A percentile compares a stretch with the other conserved stretches of the same genome.
These are phyloP conservation scores for Gnomoniopsis sp. DNA, from an alignment of 2,329 filamentous ascomycete genomes.

Conservation along the genomic window DNA sequence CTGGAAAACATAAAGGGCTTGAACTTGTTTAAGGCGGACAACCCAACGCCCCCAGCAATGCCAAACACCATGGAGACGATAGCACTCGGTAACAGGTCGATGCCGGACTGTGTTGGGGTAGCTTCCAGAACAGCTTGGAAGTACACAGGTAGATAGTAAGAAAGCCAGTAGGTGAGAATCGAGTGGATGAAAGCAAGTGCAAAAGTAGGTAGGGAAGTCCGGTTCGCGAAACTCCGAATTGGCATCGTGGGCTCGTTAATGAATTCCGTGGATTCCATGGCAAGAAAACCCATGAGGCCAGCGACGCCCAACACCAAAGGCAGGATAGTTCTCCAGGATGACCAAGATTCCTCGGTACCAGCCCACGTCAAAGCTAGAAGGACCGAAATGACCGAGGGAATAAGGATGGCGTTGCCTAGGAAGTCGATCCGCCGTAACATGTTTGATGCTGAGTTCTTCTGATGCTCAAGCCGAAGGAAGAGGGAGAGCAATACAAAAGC, in stretches of 20 bases:
- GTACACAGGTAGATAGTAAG: constrained; percentile 2
- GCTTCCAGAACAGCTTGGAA: constrained; percentile 1
- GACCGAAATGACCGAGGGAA: constrained; percentile 13
- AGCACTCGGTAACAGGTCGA: neutral
- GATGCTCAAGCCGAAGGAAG: constrained; percentile 24
- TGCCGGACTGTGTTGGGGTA: neutral
- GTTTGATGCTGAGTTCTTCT: too few relatives aligned
- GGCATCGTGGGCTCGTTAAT: constrained; percentile 30
- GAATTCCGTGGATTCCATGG: constrained; percentile 26
- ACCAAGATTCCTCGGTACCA: constrained; percentile 19
- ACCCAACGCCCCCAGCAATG: constrained; percentile 8
- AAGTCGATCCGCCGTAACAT: constrained; percentile 17
- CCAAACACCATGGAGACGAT: constrained; percentile 21
- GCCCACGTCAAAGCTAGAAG: constrained; percentile 22
- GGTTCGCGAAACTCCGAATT: constrained; percentile 7
- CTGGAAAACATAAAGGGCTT: constrained; percentile 21
- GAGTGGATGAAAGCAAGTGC: neutral
- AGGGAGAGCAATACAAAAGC: constrained; percentile 24
- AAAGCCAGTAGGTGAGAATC: neutral
- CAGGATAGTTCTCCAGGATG: constrained; percentile 21
- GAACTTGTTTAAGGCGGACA: constrained; percentile 31
- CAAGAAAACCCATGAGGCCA: constrained; percentile 31
- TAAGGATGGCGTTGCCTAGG: constrained; percentile 19
- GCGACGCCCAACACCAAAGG: constrained; percentile 36
- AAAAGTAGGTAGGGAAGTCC: neutral